Percentiles rank a stretch among this genome's conserved stretches.
Evolutionary conservation across 2,329 filamentous ascomycete species (phyloP).

Genomic region (Fusarium newnesense): DNA sequence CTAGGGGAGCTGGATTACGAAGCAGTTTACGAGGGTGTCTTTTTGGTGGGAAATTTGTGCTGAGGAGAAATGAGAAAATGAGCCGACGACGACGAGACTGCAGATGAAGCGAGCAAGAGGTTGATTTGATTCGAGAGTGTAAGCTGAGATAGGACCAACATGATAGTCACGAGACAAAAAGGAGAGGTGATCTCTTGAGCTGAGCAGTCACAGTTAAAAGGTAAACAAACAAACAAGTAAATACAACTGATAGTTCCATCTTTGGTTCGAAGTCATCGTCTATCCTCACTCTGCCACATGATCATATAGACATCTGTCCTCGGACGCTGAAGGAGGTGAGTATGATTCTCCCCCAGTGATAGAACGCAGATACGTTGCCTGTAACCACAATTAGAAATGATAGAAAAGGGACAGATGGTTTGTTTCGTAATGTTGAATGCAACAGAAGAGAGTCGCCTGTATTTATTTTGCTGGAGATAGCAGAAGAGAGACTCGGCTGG

Average conservation of each 20-base stretch:
- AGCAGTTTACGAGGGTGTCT: background rate
- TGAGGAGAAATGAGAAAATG: background rate
- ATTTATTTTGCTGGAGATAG: no score
- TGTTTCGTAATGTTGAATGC: no score
- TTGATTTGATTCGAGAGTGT: background rate
- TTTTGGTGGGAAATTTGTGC: background rate
- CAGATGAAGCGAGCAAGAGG: slow-evolving; percentile 3
- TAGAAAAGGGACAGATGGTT: background rate
- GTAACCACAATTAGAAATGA: background rate
- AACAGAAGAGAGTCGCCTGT: background rate
- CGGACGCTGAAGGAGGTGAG: background rate
- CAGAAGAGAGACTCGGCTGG: background rate
- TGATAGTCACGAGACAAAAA: background rate
- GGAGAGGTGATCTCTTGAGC: background rate
- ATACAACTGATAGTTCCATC: slow-evolving; percentile 19
- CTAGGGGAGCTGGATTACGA: slow-evolving; percentile 22
- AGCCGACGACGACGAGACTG: slow-evolving; percentile 5
- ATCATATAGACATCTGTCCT: background rate
- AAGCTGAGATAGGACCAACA: slow-evolving; percentile 5
- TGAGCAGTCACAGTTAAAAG: slow-evolving; percentile 13
- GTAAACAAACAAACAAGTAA: slow-evolving; percentile 24
- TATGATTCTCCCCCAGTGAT: no score
- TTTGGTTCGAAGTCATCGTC: background rate
- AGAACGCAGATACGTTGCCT: background rate
- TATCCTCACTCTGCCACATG: background rate